Conservation (phyloP, 2,329 filamentous ascomycete species). For the Diplodia scrobiculata region DNA sequence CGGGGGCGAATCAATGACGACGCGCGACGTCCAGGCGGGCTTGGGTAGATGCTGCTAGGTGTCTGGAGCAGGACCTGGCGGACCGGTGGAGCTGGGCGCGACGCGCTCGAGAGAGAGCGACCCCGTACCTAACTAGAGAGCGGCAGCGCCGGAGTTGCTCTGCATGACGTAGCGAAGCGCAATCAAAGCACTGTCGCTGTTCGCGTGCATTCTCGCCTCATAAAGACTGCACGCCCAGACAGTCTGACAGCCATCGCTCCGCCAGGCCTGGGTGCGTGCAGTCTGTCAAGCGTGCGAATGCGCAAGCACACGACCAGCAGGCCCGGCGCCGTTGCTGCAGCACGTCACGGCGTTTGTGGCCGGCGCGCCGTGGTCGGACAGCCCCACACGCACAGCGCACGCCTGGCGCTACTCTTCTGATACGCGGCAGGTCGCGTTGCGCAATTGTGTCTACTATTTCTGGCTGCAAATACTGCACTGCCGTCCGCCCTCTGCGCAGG, state of each 20-base stretch:
- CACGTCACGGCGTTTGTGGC: constrained; percentile 8
- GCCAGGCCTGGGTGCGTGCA: constrained; percentile 8
- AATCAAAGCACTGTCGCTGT: constrained; percentile 13
- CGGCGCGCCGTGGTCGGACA: constrained; percentile 8
- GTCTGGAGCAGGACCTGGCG: constrained; percentile 11
- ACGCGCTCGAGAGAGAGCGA: constrained; percentile 17
- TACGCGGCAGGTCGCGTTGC: constrained; percentile 3
- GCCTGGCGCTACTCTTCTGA: neutral
- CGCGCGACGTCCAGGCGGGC: constrained; percentile 5
- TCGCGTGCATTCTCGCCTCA: constrained; percentile 23
- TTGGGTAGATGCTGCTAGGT: constrained; percentile 7
- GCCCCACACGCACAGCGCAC: constrained; percentile 14
- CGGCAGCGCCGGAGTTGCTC: constrained; percentile 19
- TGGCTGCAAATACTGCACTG: constrained; percentile 10
- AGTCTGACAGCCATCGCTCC: neutral
- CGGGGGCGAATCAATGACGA: constrained; percentile 23
- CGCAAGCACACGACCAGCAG: constrained; percentile 5
- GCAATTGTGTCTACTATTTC: constrained; percentile 19
- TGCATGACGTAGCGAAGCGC: constrained; percentile 2
- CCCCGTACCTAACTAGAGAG: constrained; percentile 5
- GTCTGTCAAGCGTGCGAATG: neutral
- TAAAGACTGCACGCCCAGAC: constrained; percentile 2
- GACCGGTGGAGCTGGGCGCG: constrained; percentile 21
- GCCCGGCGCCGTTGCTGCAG: constrained; percentile 4
- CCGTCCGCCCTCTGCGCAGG: constrained; percentile 1